These are phyloP conservation scores for Fusarium sp. DNA, from an alignment of 2,329 filamentous ascomycete genomes.

Conservation along the genomic window DNA sequence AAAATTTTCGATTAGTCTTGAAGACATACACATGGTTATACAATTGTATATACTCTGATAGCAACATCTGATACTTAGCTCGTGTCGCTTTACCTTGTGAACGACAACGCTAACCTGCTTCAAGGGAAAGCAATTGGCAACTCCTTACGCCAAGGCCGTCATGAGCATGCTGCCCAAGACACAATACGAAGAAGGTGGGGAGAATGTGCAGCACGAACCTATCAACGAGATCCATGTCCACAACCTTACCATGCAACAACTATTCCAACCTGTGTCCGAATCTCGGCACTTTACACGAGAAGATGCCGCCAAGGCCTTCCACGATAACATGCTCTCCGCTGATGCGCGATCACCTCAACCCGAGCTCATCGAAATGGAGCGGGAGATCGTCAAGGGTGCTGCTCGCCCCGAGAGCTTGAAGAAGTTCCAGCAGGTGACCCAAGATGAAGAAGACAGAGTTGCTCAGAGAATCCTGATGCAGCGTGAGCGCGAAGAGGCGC, in stretches of 20 bases:
- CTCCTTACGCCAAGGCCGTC: conserved; percentile 80
- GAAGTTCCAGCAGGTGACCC: conserved; percentile 56
- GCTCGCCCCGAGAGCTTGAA: conserved; percentile 52
- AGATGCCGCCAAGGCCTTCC: conserved; percentile 73
- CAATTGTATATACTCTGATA: conserved; percentile 46
- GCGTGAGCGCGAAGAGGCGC: conserved; percentile 52
- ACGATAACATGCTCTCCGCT: conserved; percentile 67
- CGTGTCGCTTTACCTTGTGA: background rate
- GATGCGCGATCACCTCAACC: conserved; percentile 71
- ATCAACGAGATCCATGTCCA: conserved; percentile 75
- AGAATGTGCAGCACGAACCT: conserved; percentile 63
- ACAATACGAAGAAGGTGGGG: conserved; percentile 63
- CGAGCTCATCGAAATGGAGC: conserved; percentile 68
- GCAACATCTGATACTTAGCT: conserved; percentile 19
- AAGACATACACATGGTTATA: conserved; percentile 95
- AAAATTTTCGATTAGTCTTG: conserved; percentile 99
- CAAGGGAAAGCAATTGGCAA: conserved; percentile 81
- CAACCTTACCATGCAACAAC: conserved; percentile 68
- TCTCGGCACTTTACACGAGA: conserved; percentile 71
- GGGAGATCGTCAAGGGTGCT: conserved; percentile 55
- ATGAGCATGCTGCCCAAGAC: conserved; percentile 82
- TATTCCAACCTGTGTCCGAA: conserved; percentile 73
- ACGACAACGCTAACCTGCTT: conserved; percentile 39
- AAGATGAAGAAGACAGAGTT: conserved; percentile 56
- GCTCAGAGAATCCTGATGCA: conserved; percentile 49